Evolutionary conservation across 1,139 yeast genomes (phyloP).

Genomic region (Hanseniaspora sp.): DNA sequence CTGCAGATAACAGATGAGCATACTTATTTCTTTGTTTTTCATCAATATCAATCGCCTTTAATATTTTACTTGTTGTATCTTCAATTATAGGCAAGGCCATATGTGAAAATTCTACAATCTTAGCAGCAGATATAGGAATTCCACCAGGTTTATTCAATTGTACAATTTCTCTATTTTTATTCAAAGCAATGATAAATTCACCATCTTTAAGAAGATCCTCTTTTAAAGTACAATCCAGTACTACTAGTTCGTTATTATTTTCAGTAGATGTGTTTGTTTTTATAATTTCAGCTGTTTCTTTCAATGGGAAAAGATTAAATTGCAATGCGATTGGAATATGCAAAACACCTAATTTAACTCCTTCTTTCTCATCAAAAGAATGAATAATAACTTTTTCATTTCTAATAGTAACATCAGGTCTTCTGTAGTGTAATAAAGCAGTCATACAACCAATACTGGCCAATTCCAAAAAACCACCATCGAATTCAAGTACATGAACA

Average conservation of each 20-base stretch:
- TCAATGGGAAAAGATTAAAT: slow-evolving; percentile 68
- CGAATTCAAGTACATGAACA: slow-evolving; percentile 75
- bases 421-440: slow-evolving; percentile 67
- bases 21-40: slow-evolving; percentile 32
- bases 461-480: slow-evolving; percentile 85
- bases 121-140: slow-evolving; percentile 63
- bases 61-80: slow-evolving; percentile 53
- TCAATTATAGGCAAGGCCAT: slow-evolving; percentile 57
- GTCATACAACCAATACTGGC: slow-evolving; percentile 85
- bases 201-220: slow-evolving; percentile 78
- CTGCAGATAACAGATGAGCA: slow-evolving; percentile 27
- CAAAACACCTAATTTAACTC: slow-evolving; percentile 71
- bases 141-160: slow-evolving; percentile 91
- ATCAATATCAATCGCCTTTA: slow-evolving; percentile 46
- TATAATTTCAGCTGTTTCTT: slow-evolving; percentile 51
- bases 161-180: slow-evolving; percentile 80
- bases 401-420: slow-evolving; percentile 70
- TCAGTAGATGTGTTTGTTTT: slow-evolving; percentile 40
- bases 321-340: slow-evolving; percentile 91
- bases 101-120: slow-evolving; percentile 57
- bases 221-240: slow-evolving; percentile 64
- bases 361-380: slow-evolving; percentile 57
- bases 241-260: slow-evolving; percentile 45
- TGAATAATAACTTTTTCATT: slow-evolving; percentile 64
- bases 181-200: slow-evolving; percentile 69